Percentiles rank a stretch among this genome's conserved stretches.
Evolutionary conservation across 805 yeast species (phyloP).

Genomic region (Wickerhamia fluorescens): DNA sequence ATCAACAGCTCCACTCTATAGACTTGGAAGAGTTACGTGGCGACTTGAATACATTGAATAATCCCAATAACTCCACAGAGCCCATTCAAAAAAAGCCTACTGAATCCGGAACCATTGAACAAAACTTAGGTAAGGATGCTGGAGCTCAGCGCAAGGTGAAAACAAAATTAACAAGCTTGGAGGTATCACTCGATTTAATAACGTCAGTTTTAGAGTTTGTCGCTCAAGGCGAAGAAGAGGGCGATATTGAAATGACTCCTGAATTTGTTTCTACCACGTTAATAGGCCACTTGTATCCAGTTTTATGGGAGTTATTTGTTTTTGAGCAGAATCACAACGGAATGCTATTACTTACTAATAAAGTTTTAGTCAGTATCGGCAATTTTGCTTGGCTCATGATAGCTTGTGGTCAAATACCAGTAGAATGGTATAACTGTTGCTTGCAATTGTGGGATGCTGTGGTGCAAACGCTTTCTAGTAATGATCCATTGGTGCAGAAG

Average conservation of each 20-base stretch:
- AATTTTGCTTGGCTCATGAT: constrained; percentile 59
- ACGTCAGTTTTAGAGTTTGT: constrained; percentile 65
- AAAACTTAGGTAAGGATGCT: constrained; percentile 7
- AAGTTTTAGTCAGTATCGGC: constrained; percentile 61
- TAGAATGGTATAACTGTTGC: constrained; percentile 31
- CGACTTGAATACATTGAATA: constrained; percentile 5
- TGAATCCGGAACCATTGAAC: constrained; percentile 28
- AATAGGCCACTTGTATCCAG: constrained; percentile 14
- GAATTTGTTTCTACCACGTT: constrained; percentile 14
- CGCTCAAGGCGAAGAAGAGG: constrained; percentile 19
- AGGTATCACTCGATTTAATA: constrained; percentile 65
- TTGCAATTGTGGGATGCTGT: constrained; percentile 24
- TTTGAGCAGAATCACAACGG: constrained; percentile 24
- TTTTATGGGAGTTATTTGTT: constrained; percentile 32
- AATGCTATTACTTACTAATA: constrained; percentile 37
- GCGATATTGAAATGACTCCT: constrained; percentile 6
- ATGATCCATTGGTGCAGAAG: constrained; percentile 20
- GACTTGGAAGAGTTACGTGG: constrained; percentile 14
- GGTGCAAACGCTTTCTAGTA: constrained; percentile 6
- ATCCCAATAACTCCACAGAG: constrained; percentile 29
- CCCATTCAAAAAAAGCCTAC: constrained; percentile 19
- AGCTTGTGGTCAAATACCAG: constrained; percentile 24
- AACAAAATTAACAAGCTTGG: constrained; percentile 58
- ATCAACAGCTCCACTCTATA: constrained; percentile 17
- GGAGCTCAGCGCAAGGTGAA: constrained; percentile 8